Evolutionary conservation across 176 grass and related monocot species (phyloP).

Genomic region (Ensete ventricosum): DNA sequence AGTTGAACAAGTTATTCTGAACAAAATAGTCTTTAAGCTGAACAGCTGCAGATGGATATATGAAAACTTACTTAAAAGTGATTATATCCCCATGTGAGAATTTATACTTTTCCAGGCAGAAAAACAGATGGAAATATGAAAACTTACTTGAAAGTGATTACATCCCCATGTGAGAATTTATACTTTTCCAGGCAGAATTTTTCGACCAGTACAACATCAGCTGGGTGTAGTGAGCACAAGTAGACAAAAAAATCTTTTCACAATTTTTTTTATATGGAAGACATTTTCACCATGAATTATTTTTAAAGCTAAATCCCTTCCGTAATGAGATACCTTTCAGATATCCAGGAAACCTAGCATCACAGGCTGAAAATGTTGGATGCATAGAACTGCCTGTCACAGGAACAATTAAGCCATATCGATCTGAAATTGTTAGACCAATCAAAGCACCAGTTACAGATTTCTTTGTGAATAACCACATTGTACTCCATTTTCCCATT

Average conservation of each 20-base stretch:
- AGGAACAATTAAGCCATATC: slow-evolving; percentile 26
- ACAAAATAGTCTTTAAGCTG: not conserved
- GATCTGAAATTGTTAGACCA: slow-evolving; percentile 40
- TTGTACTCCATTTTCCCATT: slow-evolving; percentile 30
- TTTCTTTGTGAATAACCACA: slow-evolving; percentile 16
- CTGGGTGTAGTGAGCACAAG: slow-evolving; percentile 6
- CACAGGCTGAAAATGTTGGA: slow-evolving; percentile 43
- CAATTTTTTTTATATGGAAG: not conserved
- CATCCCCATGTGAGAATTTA: slow-evolving; percentile 56
- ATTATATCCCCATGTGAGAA: slow-evolving; percentile 64
- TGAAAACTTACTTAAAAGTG: slow-evolving; percentile 39
- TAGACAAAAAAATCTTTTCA: not conserved
- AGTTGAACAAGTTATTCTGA: not conserved
- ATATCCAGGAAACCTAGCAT: slow-evolving; percentile 31
- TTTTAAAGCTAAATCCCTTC: not conserved
- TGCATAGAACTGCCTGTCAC: slow-evolving; percentile 58
- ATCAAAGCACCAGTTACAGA: slow-evolving; percentile 23
- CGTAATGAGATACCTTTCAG: slow-evolving; percentile 20
- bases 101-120: slow-evolving; percentile 38
- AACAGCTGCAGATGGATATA: not conserved
- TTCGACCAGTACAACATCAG: slow-evolving; percentile 28
- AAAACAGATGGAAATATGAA: not conserved
- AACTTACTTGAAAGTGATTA: slow-evolving; percentile 53
- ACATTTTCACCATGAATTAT: not conserved
- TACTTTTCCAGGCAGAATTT: slow-evolving; percentile 38